Evolutionary conservation across 805 yeast genomes (phyloP).

Genomic region (Ogataea chonburiensis): DNA sequence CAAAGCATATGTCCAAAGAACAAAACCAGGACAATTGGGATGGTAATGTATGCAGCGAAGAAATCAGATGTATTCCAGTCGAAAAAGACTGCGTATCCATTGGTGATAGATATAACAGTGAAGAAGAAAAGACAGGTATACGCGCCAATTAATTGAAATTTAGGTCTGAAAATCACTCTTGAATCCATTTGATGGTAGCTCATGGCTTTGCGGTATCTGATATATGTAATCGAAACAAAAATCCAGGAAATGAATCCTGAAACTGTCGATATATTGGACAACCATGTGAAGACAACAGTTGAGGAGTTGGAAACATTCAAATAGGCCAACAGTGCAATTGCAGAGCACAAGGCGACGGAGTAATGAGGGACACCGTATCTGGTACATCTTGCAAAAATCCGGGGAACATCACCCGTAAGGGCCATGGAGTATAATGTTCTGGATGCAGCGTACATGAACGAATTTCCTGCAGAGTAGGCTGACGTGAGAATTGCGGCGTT

Average conservation of each 20-base stretch:
- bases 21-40: slow-evolving; percentile 53
- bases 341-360: slow-evolving; percentile 42
- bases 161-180: slow-evolving; percentile 57
- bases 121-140: slow-evolving; percentile 49
- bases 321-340: slow-evolving; percentile 48
- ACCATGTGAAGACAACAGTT: slow-evolving; percentile 59
- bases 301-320: slow-evolving; percentile 54
- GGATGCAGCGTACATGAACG: slow-evolving; percentile 42
- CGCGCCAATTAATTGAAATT: slow-evolving; percentile 56
- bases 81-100: slow-evolving; percentile 70
- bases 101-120: slow-evolving; percentile 57
- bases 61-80: slow-evolving; percentile 55
- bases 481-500: slow-evolving; percentile 62
- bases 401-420: slow-evolving; percentile 40
- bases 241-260: slow-evolving; percentile 70
- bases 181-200: slow-evolving; percentile 49
- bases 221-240: slow-evolving; percentile 48
- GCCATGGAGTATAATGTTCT: slow-evolving; percentile 43
- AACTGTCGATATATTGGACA: slow-evolving; percentile 61
- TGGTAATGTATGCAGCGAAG: slow-evolving; percentile 69
- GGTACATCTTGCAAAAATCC: slow-evolving; percentile 36
- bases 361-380: slow-evolving; percentile 57
- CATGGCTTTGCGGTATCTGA: slow-evolving; percentile 67
- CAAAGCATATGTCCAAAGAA: slow-evolving; percentile 59
- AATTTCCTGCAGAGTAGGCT: slow-evolving; percentile 52